Base-by-base conservation (phyloP, 768 basidiomycete genomes). In the Serendipita sp. region DNA sequence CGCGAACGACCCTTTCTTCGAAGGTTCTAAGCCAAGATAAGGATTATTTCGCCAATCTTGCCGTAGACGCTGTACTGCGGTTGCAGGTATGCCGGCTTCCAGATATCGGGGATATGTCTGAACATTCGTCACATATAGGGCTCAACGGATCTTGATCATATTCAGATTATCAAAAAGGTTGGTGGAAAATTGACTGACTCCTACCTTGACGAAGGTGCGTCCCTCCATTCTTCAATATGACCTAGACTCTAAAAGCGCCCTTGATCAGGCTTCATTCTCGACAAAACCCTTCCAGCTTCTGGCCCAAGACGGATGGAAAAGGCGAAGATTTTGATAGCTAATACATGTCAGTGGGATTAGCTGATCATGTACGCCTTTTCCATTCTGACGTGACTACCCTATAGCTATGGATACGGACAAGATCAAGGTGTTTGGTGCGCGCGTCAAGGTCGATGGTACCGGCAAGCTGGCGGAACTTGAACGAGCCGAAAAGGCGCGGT, bases 371-470 rank as follows among this genome's bases (percentile, higher is more conserved):
- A 69, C 67, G 90, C 74, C 20, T 14, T 53, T 41, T 13, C 7
- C 16, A 24, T 51, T 28, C 60, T 38, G 20, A 26, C 61, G 61
- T 64, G 34, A 20, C 62, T 22, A 65, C 44, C n/a, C 34, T 26
- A 11, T 66, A 94, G 93, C 96, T 2, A 98, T 98, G 96, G 96
- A 99, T 75, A 99, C 96, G 28, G 96, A 99, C 76, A 99, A 99
- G 74, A 96, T 98, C 78, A 99, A 99, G 76, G 87, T 99, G 65
- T 99, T 99, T 65, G 96, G 96, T 44, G 95, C 96, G 0, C 81
- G 92, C 41, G 85, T 98, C 65, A 91, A 93, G 74, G 96, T 98
- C 3, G 95, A 97, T 69, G 80, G 89, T 50, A 95, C 96, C 2
- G 89, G 94, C 61, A 97, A 99, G 75, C 82, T 99, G 4, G 96